Evolutionary conservation across 2,329 filamentous ascomycete genomes (phyloP), one percentile per base, ranked within the genome.

Genomic region (Capronia coronata): DNA sequence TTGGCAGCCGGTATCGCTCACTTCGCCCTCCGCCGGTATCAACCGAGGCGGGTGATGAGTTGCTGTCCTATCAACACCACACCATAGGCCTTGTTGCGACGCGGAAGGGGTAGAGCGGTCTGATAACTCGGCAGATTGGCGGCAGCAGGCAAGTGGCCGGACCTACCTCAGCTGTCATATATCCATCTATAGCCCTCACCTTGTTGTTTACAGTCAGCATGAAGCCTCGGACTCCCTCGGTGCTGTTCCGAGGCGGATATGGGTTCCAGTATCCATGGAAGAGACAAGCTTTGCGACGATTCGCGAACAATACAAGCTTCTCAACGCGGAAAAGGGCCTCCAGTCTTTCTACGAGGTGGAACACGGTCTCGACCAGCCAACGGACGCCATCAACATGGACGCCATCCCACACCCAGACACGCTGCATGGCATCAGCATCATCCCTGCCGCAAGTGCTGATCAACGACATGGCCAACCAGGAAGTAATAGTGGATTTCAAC

Each of bases 391-490:
- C 40, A 19, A 45, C 23, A 32, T 37, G 22, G 21, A 27, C 18
- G 13, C 18, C 22, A n/a, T 3, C 14, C 37, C 14, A 32, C 29
- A 32, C 16, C 23, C 25, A 27, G 16, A 19, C 19, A 14, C n/a
- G 11, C 13, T 13, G 21, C 34, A 34, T 27, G 29, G 11, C 29
- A 38, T 27, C 45, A 30, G 46, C 46, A n/a, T 39, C 43, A 5
- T 25, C 49, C 11, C 13, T 49, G 3, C 54, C 54, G 6, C 47
- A 39, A 9, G 48, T 58, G 29, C 42, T 60, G 38, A 49, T 60
- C 52, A 60, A 60, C 38, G 58, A 60, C 46, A 55, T 60, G 46
- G 43, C 51, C 10, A 57, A 57, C 43, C 58, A 60, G 48, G 58
- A 60, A 46, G 42, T 60, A 29, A 50, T 60, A 22, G 48, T 60